These are phyloP conservation scores for Phytopythium aichiense DNA, from an alignment of 352 stramenopile species.

Conservation along the genomic window DNA sequence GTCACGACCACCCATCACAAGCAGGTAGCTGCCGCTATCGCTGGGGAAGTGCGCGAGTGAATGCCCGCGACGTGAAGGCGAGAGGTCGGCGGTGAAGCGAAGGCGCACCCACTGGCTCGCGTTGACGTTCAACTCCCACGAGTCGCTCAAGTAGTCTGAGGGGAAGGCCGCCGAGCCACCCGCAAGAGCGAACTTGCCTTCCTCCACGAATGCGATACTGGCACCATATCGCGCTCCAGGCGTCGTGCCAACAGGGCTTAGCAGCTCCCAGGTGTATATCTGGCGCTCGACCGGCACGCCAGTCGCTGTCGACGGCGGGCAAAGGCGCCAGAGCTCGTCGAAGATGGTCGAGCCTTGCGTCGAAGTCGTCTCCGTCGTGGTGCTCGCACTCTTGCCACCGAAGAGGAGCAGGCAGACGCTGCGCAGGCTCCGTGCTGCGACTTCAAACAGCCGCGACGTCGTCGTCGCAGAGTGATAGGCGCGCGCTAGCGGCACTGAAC, in stretches of 20 bases:
- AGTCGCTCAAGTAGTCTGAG: conserved; percentile 65
- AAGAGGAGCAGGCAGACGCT: conserved; percentile 50
- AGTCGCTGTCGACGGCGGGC: conserved; percentile 15
- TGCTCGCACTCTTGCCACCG: conserved; percentile 38
- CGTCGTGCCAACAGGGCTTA: conserved; percentile 41
- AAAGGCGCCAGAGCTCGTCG: conserved; percentile 68
- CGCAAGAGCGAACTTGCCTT: conserved; percentile 51
- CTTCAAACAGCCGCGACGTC: conserved; percentile 28
- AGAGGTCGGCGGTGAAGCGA: conserved; percentile 42
- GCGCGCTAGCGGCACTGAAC: conserved; percentile 21
- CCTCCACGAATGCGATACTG: conserved; percentile 46
- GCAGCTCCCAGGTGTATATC: conserved; percentile 48
- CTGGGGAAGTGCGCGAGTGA: conserved; percentile 39
- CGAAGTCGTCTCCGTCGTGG: conserved; percentile 4
- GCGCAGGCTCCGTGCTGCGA: conserved; percentile 9
- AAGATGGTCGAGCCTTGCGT: conserved; percentile 44
- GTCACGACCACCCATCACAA: conserved; percentile 63
- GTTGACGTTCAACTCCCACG: conserved; percentile 71
- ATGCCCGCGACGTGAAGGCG: conserved; percentile 47
- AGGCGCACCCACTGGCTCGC: conserved; percentile 62
- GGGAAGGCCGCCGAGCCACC: conserved; percentile 75
- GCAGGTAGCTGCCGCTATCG: conserved; percentile 19
- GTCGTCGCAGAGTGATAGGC: conserved; percentile 45
- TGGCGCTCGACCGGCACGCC: conserved; percentile 33
- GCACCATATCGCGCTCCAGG: conserved; percentile 56